phyloP scores from a whole-genome alignment of 2,329 filamentous ascomycete species.

The Grosmannia huntii region DNA sequence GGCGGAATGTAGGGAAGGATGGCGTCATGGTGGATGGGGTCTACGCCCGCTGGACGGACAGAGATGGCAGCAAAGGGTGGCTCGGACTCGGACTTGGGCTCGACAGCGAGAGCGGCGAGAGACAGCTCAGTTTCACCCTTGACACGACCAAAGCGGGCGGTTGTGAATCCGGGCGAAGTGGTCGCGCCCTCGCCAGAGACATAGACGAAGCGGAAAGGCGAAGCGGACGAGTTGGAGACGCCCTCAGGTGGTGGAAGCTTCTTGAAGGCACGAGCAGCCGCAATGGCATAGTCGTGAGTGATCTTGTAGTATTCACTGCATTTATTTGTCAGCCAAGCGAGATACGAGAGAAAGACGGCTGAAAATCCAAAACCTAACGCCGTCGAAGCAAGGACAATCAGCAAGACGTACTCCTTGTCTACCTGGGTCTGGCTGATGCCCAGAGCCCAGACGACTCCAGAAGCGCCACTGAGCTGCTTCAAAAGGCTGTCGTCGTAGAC shows the following conservation, averaged over 20 bases:
- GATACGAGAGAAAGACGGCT: not conserved
- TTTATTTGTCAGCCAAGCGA: not conserved
- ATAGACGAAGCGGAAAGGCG: conserved; percentile 54
- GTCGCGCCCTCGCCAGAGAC: conserved; percentile 46
- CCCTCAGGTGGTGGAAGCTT: conserved; percentile 29
- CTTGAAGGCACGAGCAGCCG: conserved; percentile 11
- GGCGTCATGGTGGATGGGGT: conserved; percentile 28
- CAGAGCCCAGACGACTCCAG: conserved; percentile 61
- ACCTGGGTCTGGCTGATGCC: conserved; percentile 52
- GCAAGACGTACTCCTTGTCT: conserved; percentile 35
- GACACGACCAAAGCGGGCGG: conserved; percentile 45
- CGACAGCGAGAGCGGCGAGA: conserved; percentile 29
- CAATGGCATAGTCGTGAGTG: conserved; percentile 52
- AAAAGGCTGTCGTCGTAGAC: conserved; percentile 46
- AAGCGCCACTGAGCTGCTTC: conserved; percentile 46
- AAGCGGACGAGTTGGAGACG: not conserved
- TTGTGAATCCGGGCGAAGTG: conserved; percentile 35
- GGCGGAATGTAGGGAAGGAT: conserved; percentile 29
- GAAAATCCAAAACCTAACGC: not conserved
- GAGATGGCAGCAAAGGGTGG: conserved; percentile 38
- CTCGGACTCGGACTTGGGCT: conserved; percentile 21
- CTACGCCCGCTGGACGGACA: conserved; percentile 47
- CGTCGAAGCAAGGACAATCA: not conserved
- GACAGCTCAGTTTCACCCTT: conserved; percentile 55
- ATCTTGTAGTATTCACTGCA: conserved; percentile 52